Evolutionary conservation across 2,329 filamentous ascomycete species (phyloP), one percentile per base, ranked within the genome.

Genomic region (Diaporthe amygdali): DNA sequence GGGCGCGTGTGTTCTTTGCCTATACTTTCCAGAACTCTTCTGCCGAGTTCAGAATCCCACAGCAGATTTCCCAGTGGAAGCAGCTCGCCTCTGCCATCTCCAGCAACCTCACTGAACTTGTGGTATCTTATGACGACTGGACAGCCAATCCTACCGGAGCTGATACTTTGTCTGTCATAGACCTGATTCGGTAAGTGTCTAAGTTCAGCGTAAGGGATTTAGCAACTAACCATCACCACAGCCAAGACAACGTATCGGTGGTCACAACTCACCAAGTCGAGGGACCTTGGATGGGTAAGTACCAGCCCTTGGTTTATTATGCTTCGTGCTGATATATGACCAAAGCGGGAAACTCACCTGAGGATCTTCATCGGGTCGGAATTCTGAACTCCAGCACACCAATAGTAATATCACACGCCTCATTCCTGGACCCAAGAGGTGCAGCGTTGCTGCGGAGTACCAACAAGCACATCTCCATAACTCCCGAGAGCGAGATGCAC

Each of bases 401-500:
- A 0, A 77, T 89, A 3, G 80, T 90, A 64, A 85, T 90, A 76
- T 86, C 86, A 0, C 88, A 90, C 74, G 86, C 81, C 0, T 81
- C 79, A n/a, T 86, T 81, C 76, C 76, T 88, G 20, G 83, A 83
- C 0, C 75, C 80, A 0, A 69, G 73, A 0, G 83, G 85, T 22
- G 79, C 80, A 0, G 66, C 77, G 1, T 79, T 88, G 0, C 81
- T 90, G 1, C 85, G 86, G 9, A 72, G 77, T 0, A 82, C 82
- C 2, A 86, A 90, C 77, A 83, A 89, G 59, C 85, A 86, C 77
- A 78, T 90, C 54, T 87, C 87, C 63, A 87, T 87, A 70, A 90
- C 88, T 0, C 87, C 88, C 1, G 89, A 91, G 74, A 88, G 86
- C 0, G 88, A 90, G 74, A 85, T 88, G 82, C 87, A 89, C 76